A percentile compares a stretch with the other conserved stretches of the same genome.
These are phyloP conservation scores for Erodium chrysanthum DNA, from an alignment of 441 rosid species.

Conservation along the genomic window DNA sequence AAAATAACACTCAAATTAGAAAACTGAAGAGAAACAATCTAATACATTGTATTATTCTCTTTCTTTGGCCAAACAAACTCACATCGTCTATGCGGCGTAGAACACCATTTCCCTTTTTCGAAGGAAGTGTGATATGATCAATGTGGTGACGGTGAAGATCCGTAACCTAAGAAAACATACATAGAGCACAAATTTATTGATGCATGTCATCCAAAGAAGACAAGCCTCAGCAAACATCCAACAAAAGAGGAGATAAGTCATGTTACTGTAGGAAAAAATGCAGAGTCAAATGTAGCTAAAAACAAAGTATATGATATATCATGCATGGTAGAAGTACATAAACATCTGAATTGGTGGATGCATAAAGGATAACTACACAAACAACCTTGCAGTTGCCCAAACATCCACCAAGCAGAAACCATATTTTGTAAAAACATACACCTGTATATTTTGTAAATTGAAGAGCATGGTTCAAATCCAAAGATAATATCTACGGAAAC, in stretches of 20 bases:
- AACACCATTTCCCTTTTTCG: slow-evolving; percentile 50
- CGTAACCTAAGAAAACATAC: slow-evolving; percentile 33
- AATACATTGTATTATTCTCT: neutral
- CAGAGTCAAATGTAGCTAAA: neutral
- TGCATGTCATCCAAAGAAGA: neutral
- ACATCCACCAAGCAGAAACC: neutral
- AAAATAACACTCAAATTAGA: slow-evolving; percentile 7
- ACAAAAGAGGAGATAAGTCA: slow-evolving; percentile 12
- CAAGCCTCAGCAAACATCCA: neutral
- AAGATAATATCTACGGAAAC: neutral
- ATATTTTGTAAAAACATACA: neutral
- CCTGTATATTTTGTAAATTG: too few species aligned
- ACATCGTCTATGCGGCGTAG: slow-evolving; percentile 90
- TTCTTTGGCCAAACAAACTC: slow-evolving; percentile 17
- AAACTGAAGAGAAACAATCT: neutral
- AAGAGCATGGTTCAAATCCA: neutral
- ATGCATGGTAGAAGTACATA: neutral
- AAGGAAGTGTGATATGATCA: slow-evolving; percentile 85
- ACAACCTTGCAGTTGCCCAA: neutral
- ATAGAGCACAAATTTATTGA: slow-evolving; percentile 8
- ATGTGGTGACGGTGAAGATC: slow-evolving; percentile 98
- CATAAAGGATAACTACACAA: neutral
- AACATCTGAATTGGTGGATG: neutral
- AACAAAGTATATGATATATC: neutral
- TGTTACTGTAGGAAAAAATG: neutral